Base-by-base conservation (phyloP, 176 grass and related monocot species). In the Alloteropsis semialata region DNA sequence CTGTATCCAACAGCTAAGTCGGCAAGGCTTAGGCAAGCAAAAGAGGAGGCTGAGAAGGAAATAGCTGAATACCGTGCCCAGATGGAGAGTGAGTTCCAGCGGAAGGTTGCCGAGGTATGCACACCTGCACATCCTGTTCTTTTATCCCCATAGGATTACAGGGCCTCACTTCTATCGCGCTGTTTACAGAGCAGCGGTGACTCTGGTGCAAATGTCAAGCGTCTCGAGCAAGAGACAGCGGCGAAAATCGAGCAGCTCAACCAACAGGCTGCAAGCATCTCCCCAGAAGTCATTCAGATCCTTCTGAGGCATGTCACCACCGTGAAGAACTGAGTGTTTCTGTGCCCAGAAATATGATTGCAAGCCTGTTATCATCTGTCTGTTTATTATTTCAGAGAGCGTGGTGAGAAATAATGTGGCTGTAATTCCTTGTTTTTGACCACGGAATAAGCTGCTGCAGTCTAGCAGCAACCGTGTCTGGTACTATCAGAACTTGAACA, bases 171-270 rank as follows among this genome's bases (percentile, higher is more conserved):
- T 71, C 17, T 81, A 56, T 55, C 30, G 28, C n/a, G 37, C 51
- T 22, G 24, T 27, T 37, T 13, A 67, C 81, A 97, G 91, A 93
- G 86, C 82, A 91, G 86, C 11, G 87, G 94, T 32, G 86, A 89
- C 44, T 93, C 94, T 5, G 94, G 91, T 25, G 86, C 85, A 13
- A 97, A 91, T 39, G 88, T 97, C 38, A 97, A 91, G 42, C 86
- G 91, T 15, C 88, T 97, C 41, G 88, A 97, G 65, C 65, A 91
- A 82, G 94, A 97, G 74, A 97, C 91, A 2, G 69, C 79, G 1
- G 67, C 2, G 0, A 97, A 97, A 60, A 93, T 93, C 15, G 72
- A 77, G 8, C 77, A 60, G 22, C 81, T 93, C 65, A 93, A 36
- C 28, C 48, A 87, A 22, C 90, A 92, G 72, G 86, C 88, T 27